Conservation (phyloP, 768 basidiomycete species). For the Sistotremastrum niveocremeum region DNA sequence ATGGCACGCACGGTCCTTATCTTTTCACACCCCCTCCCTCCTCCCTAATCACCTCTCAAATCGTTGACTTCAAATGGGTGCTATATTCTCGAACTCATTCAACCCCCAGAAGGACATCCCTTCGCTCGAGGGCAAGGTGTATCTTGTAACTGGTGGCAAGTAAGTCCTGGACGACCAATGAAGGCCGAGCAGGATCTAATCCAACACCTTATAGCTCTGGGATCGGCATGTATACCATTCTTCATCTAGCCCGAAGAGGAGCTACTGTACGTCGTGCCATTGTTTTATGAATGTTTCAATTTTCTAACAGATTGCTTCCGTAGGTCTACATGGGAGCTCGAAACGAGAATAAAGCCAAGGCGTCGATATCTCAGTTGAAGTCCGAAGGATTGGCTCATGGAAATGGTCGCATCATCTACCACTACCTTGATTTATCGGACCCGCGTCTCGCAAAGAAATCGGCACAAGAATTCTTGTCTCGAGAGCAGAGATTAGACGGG, state of each 20-base stretch:
- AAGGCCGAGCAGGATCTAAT: too few relatives aligned
- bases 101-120: constrained; percentile 20
- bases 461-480: constrained; percentile 22
- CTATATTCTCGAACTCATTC: too few relatives aligned
- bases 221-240: too few relatives aligned
- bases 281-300: constrained; percentile 22
- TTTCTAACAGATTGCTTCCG: constrained; percentile 1
- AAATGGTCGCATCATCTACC: constrained; percentile 21
- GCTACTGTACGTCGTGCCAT: constrained; percentile 11
- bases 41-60: too few relatives aligned
- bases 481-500: constrained; percentile 28
- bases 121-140: constrained; percentile 32
- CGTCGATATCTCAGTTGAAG: constrained; percentile 21
- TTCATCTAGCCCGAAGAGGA: too few relatives aligned
- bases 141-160: constrained; percentile 38
- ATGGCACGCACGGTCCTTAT: too few relatives aligned
- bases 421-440: constrained; percentile 27
- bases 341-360: constrained; percentile 17
- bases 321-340: constrained; percentile 26
- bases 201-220: too few relatives aligned
- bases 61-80: too few relatives aligned
- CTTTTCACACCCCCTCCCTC: too few relatives aligned
- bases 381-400: constrained; percentile 17
- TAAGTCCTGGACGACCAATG: constrained; percentile 9
- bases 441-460: constrained; percentile 20